A percentile compares a stretch with the other conserved stretches of the same genome.
Evolutionary conservation across 768 basidiomycete species (phyloP).

Genomic region (Hericium rajendrae): DNA sequence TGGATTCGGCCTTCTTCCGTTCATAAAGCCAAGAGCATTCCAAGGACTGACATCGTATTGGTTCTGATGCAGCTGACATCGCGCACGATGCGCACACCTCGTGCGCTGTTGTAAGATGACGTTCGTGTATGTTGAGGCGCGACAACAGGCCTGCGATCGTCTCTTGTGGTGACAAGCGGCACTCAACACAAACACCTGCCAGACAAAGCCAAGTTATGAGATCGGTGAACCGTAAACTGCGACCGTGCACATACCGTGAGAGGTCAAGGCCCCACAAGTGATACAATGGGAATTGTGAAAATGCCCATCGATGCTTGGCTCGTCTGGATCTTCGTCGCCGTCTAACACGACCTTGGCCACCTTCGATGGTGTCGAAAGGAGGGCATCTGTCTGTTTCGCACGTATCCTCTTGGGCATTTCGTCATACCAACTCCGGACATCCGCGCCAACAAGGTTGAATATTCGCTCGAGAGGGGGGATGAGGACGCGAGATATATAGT

Average conservation of each 20-base stretch:
- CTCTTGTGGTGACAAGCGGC: slow-evolving; percentile 19
- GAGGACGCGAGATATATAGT: slow-evolving; percentile 81
- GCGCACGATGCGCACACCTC: slow-evolving; percentile 34
- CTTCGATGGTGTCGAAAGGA: slow-evolving; percentile 27
- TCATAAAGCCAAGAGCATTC: slow-evolving; percentile 40
- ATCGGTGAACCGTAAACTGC: background rate
- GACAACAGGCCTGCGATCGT: slow-evolving; percentile 26
- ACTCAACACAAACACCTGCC: slow-evolving; percentile 27
- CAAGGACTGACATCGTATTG: slow-evolving; percentile 32
- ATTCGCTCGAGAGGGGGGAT: slow-evolving; percentile 88
- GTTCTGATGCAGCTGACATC: slow-evolving; percentile 22
- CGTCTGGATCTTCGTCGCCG: slow-evolving; percentile 24
- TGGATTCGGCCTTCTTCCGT: slow-evolving; percentile 20
- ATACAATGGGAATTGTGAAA: slow-evolving; percentile 65
- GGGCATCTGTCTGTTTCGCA: slow-evolving; percentile 27
- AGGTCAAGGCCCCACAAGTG: slow-evolving; percentile 49
- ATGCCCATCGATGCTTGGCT: slow-evolving; percentile 61
- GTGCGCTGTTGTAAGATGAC: slow-evolving; percentile 22
- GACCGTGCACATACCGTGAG: slow-evolving; percentile 32
- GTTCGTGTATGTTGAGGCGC: slow-evolving; percentile 23
- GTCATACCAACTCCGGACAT: slow-evolving; percentile 79
- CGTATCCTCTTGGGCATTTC: slow-evolving; percentile 67
- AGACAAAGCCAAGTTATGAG: background rate
- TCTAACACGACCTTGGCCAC: slow-evolving; percentile 6
- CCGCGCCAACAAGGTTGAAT: slow-evolving; percentile 85